Evolutionary conservation across 192 early-diverging fungal species (phyloP).

Genomic region (Coemansia sp.): DNA sequence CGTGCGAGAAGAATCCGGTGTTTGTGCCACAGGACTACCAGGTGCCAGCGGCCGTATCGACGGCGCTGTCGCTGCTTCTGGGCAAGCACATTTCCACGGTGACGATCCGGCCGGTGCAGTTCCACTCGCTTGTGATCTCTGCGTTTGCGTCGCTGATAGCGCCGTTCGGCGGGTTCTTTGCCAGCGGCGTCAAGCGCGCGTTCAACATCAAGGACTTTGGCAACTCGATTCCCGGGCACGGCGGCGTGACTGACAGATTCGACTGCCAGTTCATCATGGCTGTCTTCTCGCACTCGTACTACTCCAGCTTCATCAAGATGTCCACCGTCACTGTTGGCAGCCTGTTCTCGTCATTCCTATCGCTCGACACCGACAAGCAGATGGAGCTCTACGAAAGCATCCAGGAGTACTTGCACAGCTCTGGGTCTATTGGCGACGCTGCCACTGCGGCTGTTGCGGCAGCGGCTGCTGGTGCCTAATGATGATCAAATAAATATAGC

Average conservation of each 20-base stretch:
- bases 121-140: constrained; percentile 86
- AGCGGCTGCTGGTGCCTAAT: background rate
- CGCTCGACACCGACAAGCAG: constrained; percentile 38
- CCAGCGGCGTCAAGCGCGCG: constrained; percentile 93
- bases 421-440: constrained; percentile 19
- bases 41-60: constrained; percentile 31
- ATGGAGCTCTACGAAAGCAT: constrained; percentile 55
- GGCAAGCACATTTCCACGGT: constrained; percentile 57
- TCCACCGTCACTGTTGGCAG: constrained; percentile 43
- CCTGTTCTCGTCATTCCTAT: constrained; percentile 50
- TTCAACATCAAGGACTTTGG: constrained; percentile 99
- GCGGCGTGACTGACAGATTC: constrained; percentile 96
- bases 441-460: background rate
- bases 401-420: constrained; percentile 56
- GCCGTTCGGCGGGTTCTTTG: constrained; percentile 99
- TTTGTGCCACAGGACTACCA: constrained; percentile 59
- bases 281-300: constrained; percentile 90
- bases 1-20: constrained; percentile 66
- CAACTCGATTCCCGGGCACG: constrained; percentile 95
- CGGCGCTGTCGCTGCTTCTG: constrained; percentile 26
- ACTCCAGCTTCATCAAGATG: constrained; percentile 82
- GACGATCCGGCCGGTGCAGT: constrained; percentile 79
- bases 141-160: constrained; percentile 93
- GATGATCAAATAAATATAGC: background rate
- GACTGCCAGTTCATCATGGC: constrained; percentile 99